These are phyloP conservation scores for Lomentospora prolificans DNA, from an alignment of 2,329 filamentous ascomycete species.

Conservation along the genomic window DNA sequence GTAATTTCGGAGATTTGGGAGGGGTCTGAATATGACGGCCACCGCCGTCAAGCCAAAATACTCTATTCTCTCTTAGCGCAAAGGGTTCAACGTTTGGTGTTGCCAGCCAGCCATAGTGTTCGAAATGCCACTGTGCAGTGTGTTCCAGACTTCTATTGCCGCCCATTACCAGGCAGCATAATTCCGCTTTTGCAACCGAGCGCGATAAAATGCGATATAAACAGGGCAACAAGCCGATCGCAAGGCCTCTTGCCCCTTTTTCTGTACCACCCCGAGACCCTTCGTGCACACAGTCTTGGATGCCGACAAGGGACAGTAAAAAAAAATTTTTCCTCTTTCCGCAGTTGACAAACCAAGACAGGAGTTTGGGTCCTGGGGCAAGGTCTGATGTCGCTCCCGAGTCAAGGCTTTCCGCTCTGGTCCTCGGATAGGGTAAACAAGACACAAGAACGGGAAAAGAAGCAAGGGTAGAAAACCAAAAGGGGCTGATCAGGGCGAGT, in stretches of 20 bases:
- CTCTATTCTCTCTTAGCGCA: neutral
- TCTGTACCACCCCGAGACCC: neutral
- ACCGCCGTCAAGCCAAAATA: neutral
- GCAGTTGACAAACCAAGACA: neutral
- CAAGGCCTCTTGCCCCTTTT: neutral
- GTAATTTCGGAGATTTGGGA: conserved; percentile 1
- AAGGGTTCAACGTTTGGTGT: too few relatives aligned
- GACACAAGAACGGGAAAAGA: neutral
- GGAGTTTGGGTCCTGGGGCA: neutral
- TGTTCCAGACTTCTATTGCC: too few relatives aligned
- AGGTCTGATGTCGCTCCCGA: neutral
- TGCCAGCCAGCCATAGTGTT: too few relatives aligned
- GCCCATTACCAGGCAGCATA: too few relatives aligned
- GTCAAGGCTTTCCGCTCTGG: neutral
- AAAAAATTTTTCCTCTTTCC: neutral
- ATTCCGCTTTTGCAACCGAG: too few relatives aligned
- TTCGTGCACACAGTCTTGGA: neutral
- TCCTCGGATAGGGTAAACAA: neutral
- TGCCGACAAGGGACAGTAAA: neutral
- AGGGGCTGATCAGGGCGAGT: neutral
- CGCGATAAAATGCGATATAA: too few relatives aligned
- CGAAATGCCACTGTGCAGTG: too few relatives aligned
- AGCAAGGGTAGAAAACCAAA: conserved; percentile 1
- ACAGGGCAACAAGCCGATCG: neutral
- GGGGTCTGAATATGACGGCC: neutral